Base-by-base conservation (phyloP, 2,329 filamentous ascomycete species). In the Diaporthe australafricana region DNA sequence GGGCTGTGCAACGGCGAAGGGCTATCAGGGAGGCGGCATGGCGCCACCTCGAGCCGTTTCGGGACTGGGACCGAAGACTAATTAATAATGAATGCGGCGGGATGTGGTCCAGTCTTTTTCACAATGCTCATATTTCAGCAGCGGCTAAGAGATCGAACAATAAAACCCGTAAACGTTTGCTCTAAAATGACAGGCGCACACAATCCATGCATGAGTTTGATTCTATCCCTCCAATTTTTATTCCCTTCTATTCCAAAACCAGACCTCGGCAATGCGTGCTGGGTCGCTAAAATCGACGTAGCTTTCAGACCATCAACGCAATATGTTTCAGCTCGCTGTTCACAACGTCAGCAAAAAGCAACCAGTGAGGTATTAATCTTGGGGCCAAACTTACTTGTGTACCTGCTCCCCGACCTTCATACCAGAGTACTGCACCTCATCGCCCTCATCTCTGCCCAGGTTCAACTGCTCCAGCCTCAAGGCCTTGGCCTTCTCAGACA, bases 401-500 rank as follows among this genome's bases (percentile, higher is more conserved):
- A 91, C 89, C 78, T 89, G 87, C 71, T 89, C 81, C 3, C 89
- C 89, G 16, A 90, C 89, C 80, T 90, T 90, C 81, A 89, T 88
- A 0, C 84, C 77, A 60, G 79, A 80, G 74, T 91, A 91, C 70
- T 80, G 78, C 0, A 80, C 80, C 75, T 84, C 84, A 8, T 82
- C 81, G 7, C 88, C 89, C 80, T 90, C 89, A 53, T 90, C 87
- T 42, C 82, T 81, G 1, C 88, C 88, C 0, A 85, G 77, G 55
- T 82, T 81, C 40, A 83, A 81, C 80, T 89, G 85, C 76, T 85
- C 82, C 2, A 81, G 82, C 47, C 87, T 80, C 3, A 90, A 80
- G 52, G 77, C 77, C 62, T 76, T 79, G 6, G 88, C 88, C 74
- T 80, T 80, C 53, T 84, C 83, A 1, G 80, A 84, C 47, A 90